A percentile compares a stretch with the other conserved stretches of the same genome.
Conservation (phyloP, 129 eudicot species). For the Tanacetum coccineum region DNA sequence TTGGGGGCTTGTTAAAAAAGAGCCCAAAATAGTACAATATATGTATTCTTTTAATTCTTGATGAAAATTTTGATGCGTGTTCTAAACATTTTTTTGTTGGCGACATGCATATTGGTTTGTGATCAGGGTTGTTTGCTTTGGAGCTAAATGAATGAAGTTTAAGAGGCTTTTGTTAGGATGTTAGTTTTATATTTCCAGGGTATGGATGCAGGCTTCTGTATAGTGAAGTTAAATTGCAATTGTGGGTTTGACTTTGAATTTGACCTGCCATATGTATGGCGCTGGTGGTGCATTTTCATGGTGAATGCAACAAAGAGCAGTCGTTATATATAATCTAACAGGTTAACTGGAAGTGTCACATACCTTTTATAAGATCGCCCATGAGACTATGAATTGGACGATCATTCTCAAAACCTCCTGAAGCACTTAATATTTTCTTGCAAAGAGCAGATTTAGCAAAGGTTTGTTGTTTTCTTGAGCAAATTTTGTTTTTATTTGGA, state of each 20-base stretch:
- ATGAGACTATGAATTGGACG: no score
- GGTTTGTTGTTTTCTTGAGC: no score
- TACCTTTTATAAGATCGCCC: no score
- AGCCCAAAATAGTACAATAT: constrained; percentile 50
- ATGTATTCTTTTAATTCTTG: constrained; percentile 15
- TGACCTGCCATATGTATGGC: constrained; percentile 20
- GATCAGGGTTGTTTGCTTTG: constrained; percentile 31
- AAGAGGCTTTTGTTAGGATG: constrained; percentile 22
- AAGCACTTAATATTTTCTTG: no score
- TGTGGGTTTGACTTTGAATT: constrained; percentile 17
- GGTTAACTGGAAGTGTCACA: no score
- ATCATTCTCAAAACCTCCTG: no score
- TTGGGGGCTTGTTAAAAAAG: constrained; percentile 74
- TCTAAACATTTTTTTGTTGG: neutral
- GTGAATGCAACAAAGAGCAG: constrained; percentile 34
- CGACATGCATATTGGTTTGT: neutral
- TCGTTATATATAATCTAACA: no score
- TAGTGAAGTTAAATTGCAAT: constrained; percentile 24
- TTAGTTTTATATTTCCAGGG: constrained; percentile 12
- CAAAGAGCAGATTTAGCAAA: no score
- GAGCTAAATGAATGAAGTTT: constrained; percentile 21
- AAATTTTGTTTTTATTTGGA: no score
- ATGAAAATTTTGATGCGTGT: neutral
- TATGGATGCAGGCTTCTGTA: constrained; percentile 28
- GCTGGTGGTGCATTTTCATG: constrained; percentile 23